phyloP scores from a whole-genome alignment of 345 rosid genomes.

The Euphorbia tirucalli region DNA sequence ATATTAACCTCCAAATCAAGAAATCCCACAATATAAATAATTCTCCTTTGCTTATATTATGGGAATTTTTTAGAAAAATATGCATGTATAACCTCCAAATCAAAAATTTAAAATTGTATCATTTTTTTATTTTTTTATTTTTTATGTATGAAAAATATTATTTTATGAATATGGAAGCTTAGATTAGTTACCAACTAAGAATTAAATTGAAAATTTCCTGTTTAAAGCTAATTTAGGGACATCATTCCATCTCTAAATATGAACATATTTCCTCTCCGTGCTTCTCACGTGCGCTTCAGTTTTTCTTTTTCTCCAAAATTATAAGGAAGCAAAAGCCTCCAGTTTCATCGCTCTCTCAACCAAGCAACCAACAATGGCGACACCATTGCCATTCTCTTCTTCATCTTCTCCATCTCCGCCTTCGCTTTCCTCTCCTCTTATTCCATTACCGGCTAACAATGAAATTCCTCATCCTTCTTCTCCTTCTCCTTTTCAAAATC shows the following conservation, averaged over 20 bases:
- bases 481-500: slow-evolving; percentile 34
- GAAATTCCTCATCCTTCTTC: neutral
- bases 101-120: too few relatives aligned
- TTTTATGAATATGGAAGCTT: too few relatives aligned
- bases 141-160: too few relatives aligned
- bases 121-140: too few relatives aligned
- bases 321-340: neutral
- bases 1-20: too few relatives aligned
- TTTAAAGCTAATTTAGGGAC: too few relatives aligned
- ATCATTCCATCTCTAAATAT: too few relatives aligned
- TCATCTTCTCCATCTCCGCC: slow-evolving; percentile 5
- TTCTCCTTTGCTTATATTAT: too few relatives aligned
- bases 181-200: neutral
- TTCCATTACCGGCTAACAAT: slow-evolving; percentile 1
- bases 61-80: too few relatives aligned
- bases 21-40: too few relatives aligned
- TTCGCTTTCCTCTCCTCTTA: slow-evolving; percentile 24
- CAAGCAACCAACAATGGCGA: neutral
- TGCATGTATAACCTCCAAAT: too few relatives aligned
- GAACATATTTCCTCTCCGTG: neutral
- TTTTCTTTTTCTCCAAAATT: neutral
- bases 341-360: neutral
- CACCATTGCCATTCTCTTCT: neutral
- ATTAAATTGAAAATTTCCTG: too few relatives aligned
- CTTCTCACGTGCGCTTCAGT: neutral